These are phyloP conservation scores for Cardamine resedifolia DNA, from an alignment of 345 rosid genomes.

Conservation along the genomic window DNA sequence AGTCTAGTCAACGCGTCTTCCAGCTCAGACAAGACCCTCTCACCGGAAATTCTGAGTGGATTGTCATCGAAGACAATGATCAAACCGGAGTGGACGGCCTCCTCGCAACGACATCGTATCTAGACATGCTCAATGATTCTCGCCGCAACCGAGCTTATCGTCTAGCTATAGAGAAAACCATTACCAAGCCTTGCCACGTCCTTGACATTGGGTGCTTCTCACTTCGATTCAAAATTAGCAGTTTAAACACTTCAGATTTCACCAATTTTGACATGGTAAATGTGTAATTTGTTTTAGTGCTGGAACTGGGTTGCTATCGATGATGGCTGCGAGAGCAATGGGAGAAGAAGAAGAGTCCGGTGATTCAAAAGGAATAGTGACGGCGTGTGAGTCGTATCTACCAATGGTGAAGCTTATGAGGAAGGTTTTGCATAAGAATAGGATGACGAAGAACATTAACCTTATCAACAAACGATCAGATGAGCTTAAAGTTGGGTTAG, in stretches of 20 bases:
- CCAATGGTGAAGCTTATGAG: slow-evolving; percentile 93
- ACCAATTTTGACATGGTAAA: neutral
- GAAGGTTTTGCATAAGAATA: slow-evolving; percentile 70
- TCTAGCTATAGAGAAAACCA: slow-evolving; percentile 41
- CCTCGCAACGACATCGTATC: slow-evolving; percentile 37
- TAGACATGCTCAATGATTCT: slow-evolving; percentile 43
- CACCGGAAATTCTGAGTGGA: slow-evolving; percentile 41
- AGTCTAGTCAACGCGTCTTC: slow-evolving; percentile 35
- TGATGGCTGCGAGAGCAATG: slow-evolving; percentile 83
- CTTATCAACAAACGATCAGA: slow-evolving; percentile 81
- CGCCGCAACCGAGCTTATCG: slow-evolving; percentile 40
- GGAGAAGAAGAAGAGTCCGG: slow-evolving; percentile 20
- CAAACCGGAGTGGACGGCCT: slow-evolving; percentile 26
- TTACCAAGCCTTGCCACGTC: slow-evolving; percentile 74
- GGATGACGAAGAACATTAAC: slow-evolving; percentile 54
- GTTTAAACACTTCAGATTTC: neutral
- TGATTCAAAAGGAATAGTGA: slow-evolving; percentile 47
- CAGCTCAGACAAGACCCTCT: slow-evolving; percentile 43
- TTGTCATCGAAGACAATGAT: slow-evolving; percentile 37
- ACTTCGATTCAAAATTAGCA: neutral
- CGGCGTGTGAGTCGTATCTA: slow-evolving; percentile 92
- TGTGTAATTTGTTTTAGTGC: slow-evolving; percentile 48
- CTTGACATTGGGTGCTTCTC: slow-evolving; percentile 83
- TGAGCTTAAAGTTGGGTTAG: slow-evolving; percentile 65
- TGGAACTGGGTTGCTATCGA: slow-evolving; percentile 91